Evolutionary conservation across 1,284 basidiomycete genomes (phyloP).

Genomic region (Irpex sp.): DNA sequence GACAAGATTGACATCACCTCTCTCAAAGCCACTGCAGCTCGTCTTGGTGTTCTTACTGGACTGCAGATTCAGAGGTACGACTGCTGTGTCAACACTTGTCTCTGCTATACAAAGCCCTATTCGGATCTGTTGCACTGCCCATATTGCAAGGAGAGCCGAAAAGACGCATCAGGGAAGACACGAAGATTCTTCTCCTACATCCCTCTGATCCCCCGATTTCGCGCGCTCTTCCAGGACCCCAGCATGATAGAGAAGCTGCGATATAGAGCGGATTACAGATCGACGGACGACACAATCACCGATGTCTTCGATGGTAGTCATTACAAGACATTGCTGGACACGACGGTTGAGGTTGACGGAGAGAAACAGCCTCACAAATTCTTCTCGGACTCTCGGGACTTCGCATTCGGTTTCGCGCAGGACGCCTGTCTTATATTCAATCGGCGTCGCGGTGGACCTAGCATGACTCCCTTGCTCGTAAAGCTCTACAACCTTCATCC

Average conservation of each 20-base stretch:
- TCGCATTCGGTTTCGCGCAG: conserved; percentile 36
- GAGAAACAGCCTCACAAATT: conserved; percentile 25
- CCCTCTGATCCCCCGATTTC: conserved; percentile 41
- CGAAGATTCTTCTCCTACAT: conserved; percentile 35
- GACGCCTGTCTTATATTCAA: conserved; percentile 40
- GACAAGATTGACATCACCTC: neutral
- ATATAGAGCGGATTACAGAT: conserved; percentile 27
- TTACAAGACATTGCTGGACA: conserved; percentile 29
- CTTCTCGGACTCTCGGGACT: conserved; percentile 36
- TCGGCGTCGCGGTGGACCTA: conserved; percentile 23
- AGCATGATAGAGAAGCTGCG: conserved; percentile 24
- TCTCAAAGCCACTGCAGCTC: neutral
- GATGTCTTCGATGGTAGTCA: conserved; percentile 40
- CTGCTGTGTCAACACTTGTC: conserved; percentile 41
- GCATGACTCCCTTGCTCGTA: conserved; percentile 35
- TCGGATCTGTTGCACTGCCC: conserved; percentile 27
- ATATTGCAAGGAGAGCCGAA: conserved; percentile 30
- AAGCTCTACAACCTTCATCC: conserved; percentile 41
- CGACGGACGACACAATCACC: conserved; percentile 16
- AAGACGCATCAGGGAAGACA: conserved; percentile 20
- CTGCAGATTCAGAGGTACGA: conserved; percentile 16
- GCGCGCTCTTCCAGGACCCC: conserved; percentile 29
- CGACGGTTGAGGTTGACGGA: conserved; percentile 31
- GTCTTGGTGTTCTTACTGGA: neutral
- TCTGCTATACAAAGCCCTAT: conserved; percentile 32